Evolutionary conservation across 495 filamentous ascomycete species (phyloP), one percentile per base, ranked within the genome.

Genomic region (Lentithecium fluviatile): DNA sequence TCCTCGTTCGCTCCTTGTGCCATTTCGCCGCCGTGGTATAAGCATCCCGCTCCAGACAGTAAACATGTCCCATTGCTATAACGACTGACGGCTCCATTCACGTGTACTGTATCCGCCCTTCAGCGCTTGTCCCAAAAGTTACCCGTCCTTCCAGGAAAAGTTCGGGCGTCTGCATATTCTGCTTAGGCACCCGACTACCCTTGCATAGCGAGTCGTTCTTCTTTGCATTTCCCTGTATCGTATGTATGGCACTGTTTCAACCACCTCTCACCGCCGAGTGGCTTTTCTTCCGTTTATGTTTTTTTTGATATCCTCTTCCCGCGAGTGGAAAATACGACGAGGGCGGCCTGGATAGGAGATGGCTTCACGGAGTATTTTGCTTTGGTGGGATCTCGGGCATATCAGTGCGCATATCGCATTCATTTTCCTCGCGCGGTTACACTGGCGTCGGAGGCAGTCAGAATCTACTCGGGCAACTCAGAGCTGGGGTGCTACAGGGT

Each of bases 151-250:
- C 58, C 53, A 38, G 36, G 25, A 56, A 63, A 67, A 67, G 49
- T 57, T 60, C 29, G 42, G 58, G 46, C 37, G 58, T 58, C 40
- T 67, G 55, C 51, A 56, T 57, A 21, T 51, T 42, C 23, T 37
- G 29, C 6, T 7, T 20, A 24, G 45, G 51, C 49, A 45, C 34
- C 52, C 37, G 37, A 56, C 38, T 66, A 51, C 60, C 64, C 57
- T 58, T 64, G 65, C 65, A 68, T 68, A 68, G 65, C 60, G 65
- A 57, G 43, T 58, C 45, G 2, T 66, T 62, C 43, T 43, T 26
- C 38, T 52, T 58, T 29, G 64, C 62, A 61, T 61, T 58, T 57
- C 54, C 48, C 45, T 60, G 51, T 68, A 68, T 47, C 65, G 21
- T 68, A 56, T 56, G 32, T 43, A 20, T 56, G 24, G 25, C 50